Percentiles rank a stretch among this genome's conserved stretches.
Conservation (phyloP, 2,329 filamentous ascomycete genomes). For the Apiospora aurea region DNA sequence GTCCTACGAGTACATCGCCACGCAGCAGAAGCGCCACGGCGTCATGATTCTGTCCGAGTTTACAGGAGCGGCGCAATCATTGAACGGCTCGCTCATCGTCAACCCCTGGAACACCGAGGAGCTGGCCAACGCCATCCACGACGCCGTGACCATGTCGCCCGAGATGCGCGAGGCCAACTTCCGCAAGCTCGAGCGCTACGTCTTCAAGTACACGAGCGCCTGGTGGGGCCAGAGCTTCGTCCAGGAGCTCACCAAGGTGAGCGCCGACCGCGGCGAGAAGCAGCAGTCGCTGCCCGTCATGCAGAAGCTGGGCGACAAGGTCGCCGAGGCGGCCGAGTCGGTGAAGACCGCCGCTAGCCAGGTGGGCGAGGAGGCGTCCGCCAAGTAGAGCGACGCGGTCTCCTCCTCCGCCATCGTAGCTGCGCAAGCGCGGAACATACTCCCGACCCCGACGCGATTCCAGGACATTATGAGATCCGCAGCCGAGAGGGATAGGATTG, state of each 20-base stretch:
- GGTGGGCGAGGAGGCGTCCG: conserved; percentile 8
- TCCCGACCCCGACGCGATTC: conserved; percentile 18
- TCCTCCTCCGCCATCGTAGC: background rate
- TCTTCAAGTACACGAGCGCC: conserved; percentile 96
- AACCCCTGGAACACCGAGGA: conserved; percentile 99
- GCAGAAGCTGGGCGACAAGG: conserved; percentile 19
- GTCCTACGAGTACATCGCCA: conserved; percentile 97
- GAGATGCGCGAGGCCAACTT: conserved; percentile 89
- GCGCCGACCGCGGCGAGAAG: conserved; percentile 44
- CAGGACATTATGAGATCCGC: conserved; percentile 11
- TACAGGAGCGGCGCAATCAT: conserved; percentile 90
- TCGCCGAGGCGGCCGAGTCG: conserved; percentile 1
- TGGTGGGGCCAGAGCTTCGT: conserved; percentile 98
- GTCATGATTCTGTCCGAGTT: conserved; percentile 97
- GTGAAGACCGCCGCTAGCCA: conserved; percentile 19
- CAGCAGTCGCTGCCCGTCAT: conserved; percentile 22
- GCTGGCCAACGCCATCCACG: conserved; percentile 89
- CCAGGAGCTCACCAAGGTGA: conserved; percentile 73
- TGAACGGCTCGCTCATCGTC: conserved; percentile 92
- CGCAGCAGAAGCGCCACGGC: conserved; percentile 88
- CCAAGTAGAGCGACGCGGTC: conserved; percentile 14
- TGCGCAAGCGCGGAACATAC: conserved; percentile 2
- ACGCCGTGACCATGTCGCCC: conserved; percentile 94
- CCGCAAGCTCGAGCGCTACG: conserved; percentile 90
- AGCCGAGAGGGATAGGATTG: conserved; percentile 10